Evolutionary conservation across 1,139 yeast species (phyloP), one percentile per base, ranked within the genome.

Genomic region (Sugiyamaella sp.): DNA sequence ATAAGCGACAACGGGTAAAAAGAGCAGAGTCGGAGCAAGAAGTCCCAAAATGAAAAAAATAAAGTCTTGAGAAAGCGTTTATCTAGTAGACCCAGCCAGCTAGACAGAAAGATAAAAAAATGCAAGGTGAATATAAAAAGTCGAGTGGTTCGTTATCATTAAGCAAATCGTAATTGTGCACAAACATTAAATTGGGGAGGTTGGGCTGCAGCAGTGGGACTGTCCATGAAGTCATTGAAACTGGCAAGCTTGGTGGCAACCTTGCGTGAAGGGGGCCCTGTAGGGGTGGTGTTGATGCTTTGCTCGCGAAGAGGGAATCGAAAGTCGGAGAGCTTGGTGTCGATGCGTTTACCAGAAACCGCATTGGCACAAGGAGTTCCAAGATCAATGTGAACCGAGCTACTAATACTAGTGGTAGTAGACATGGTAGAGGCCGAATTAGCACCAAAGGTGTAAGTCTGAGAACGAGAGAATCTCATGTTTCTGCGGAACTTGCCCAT

Each of bases 401-500:
- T n/a, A 27, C 40, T 37, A 12, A 22, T 25, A 12, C 21, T 25
- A 25, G 33, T 25, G 24, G 51, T 27, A 21, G 40, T 52, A 35
- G 39, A 27, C 32, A 9, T 40, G 29, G 10, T 40, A 19, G 27
- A 47, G 32, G 37, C 14, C 24, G 21, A 22, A n/a, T 32, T 37
- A 22, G 38, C 21, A 10, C 58, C 59, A 33, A 57, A 57, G 22
- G 61, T 51, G 46, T 53, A 59, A 52, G 54, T 57, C 57, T 64
- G 57, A 54, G 68, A 46, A 56, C 67, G 46, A 51, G 59, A 52
- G 51, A 57, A 58, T 53, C 64, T 64, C 67, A 69, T 64, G 50
- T 62, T 63, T 46, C 54, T 57, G 19, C 93, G 79, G 60, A 89
- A 84, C 65, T 81, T 79, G 64, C 80, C 79, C 78, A 93, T 73